A percentile compares a stretch with the other conserved stretches of the same genome.
phyloP scores from a whole-genome alignment of 2,329 filamentous ascomycete genomes.

The Penicillium polonicum region DNA sequence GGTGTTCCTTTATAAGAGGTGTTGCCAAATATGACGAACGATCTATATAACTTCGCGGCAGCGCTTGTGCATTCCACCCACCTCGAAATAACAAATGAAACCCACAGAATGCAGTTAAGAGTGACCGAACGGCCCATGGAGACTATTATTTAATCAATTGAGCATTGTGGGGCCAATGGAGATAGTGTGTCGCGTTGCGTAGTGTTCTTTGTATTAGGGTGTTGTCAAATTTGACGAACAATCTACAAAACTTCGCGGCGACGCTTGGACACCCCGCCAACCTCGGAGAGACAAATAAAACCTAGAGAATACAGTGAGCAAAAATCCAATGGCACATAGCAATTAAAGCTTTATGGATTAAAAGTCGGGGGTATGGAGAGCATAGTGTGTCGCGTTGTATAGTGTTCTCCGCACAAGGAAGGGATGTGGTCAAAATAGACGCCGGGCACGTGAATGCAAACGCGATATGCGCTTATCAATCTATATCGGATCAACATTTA shows the following conservation, averaged over 20 bases:
- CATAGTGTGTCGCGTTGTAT: not conserved
- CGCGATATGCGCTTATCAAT: not conserved
- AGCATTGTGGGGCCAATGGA: not conserved
- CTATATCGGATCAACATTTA: not conserved
- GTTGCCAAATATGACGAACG: not conserved
- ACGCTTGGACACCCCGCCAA: not conserved
- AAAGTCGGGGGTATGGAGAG: not conserved
- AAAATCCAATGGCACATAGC: not conserved
- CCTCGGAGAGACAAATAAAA: not conserved
- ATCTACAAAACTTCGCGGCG: not conserved
- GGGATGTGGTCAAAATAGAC: not conserved
- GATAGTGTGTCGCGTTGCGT: not conserved
- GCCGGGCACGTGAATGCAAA: not conserved
- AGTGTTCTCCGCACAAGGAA: not conserved
- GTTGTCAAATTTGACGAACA: not conserved
- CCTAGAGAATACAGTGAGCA: rapidly evolving
- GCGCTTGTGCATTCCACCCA: not conserved
- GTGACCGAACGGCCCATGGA: not conserved
- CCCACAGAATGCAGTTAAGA: not conserved
- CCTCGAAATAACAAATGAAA: not conserved
- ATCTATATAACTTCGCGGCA: not conserved
- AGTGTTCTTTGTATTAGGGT: not conserved
- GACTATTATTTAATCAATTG: not conserved
- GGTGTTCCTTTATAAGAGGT: not conserved
- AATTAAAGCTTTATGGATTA: not conserved